These are phyloP conservation scores for Phoma sp. DNA, from an alignment of 2,329 filamentous ascomycete species.

Conservation along the genomic window DNA sequence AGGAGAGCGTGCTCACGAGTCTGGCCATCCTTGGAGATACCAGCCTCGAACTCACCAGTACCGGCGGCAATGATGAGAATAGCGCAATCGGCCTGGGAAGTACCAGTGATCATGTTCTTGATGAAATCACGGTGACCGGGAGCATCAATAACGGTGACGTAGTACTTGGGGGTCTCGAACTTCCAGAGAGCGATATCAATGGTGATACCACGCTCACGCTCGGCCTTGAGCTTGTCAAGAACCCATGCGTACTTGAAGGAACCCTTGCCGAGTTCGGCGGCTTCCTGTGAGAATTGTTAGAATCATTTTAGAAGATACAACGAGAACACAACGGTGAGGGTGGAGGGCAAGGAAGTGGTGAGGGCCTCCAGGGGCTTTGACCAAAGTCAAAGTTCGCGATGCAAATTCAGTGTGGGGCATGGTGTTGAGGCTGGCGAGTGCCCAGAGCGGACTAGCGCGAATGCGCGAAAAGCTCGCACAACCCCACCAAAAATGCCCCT, in stretches of 20 bases:
- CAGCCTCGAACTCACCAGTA: slow-evolving; percentile 99
- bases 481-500: slow-evolving; percentile 51
- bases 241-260: slow-evolving; percentile 99
- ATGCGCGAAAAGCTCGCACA: slow-evolving; percentile 47
- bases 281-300: slow-evolving; percentile 71
- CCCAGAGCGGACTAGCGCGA: slow-evolving; percentile 42
- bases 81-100: slow-evolving; percentile 99
- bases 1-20: slow-evolving; percentile 99
- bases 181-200: slow-evolving; percentile 99
- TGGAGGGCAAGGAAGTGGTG: neutral
- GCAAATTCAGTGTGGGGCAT: slow-evolving; percentile 38
- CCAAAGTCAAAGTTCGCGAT: slow-evolving; percentile 9
- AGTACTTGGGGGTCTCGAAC: slow-evolving; percentile 99
- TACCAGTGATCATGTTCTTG: slow-evolving; percentile 99
- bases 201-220: slow-evolving; percentile 99
- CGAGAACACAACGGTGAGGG: no score
- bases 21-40: slow-evolving; percentile 99
- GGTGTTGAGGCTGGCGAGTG: slow-evolving; percentile 39
- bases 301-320: slow-evolving; percentile 7
- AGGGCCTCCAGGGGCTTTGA: neutral
- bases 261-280: slow-evolving; percentile 98
- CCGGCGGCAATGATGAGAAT: slow-evolving; percentile 99
- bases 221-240: slow-evolving; percentile 99
- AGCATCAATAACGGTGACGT: slow-evolving; percentile 93
- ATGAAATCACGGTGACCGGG: slow-evolving; percentile 99